phyloP scores from a whole-genome alignment of 257 asterid species.

The Primulina huaijiensis region DNA sequence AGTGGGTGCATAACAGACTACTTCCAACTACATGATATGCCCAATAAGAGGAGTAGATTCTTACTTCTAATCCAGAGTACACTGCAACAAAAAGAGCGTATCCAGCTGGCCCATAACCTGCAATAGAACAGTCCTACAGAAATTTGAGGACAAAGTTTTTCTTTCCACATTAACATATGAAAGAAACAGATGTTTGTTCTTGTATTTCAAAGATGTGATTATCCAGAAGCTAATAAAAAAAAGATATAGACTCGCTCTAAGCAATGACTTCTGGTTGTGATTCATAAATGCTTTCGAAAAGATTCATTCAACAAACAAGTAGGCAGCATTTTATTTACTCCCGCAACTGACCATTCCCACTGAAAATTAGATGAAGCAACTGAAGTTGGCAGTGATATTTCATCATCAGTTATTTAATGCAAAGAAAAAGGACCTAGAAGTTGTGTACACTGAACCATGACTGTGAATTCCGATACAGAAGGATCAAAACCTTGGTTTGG shows the following conservation, averaged over 20 bases:
- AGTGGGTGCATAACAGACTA: background rate
- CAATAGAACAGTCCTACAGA: constrained; percentile 19
- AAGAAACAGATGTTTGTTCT: constrained; percentile 6
- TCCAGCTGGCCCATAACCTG: constrained; percentile 96
- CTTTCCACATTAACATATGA: constrained; percentile 7
- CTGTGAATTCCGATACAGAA: background rate
- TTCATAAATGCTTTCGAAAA: constrained; percentile 14
- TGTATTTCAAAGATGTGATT: constrained; percentile 7
- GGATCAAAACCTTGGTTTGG: background rate
- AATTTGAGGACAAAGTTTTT: constrained; percentile 19
- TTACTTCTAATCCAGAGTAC: constrained; percentile 93
- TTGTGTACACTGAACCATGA: too few species aligned
- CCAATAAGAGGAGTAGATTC: constrained; percentile 26
- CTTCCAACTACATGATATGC: constrained; percentile 21
- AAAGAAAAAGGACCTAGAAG: background rate
- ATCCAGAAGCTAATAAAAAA: constrained; percentile 12
- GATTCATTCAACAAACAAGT: constrained; percentile 4
- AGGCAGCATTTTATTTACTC: constrained; percentile 8
- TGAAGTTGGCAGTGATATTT: constrained; percentile 1
- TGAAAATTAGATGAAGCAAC: constrained; percentile 9
- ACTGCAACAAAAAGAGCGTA: constrained; percentile 88
- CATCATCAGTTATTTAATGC: background rate
- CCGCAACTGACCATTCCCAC: constrained; percentile 1
- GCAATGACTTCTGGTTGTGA: background rate
- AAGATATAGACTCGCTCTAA: constrained; percentile 8